Evolutionary conservation across 495 filamentous ascomycete species (phyloP).

Genomic region (Chaetomium fimeti): DNA sequence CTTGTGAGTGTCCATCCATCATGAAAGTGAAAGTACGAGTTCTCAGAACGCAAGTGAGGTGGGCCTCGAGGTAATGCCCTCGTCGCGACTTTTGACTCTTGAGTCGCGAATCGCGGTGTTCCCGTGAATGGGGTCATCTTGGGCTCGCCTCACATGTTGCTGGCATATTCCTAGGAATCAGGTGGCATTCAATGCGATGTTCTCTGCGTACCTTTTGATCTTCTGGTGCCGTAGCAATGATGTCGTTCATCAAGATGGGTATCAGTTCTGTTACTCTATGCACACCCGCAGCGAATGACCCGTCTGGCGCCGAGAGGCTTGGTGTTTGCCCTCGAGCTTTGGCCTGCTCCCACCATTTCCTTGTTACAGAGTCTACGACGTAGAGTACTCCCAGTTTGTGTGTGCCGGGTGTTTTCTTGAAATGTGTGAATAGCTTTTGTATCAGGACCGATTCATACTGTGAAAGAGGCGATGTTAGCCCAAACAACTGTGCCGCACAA

Average conservation of each 20-base stretch:
- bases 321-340: slow-evolving; percentile 75
- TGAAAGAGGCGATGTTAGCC: slow-evolving; percentile 34
- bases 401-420: slow-evolving; percentile 90
- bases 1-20: slow-evolving; percentile 43
- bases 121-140: not conserved
- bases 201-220: slow-evolving; percentile 93
- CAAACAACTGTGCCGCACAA: slow-evolving; percentile 18
- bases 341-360: slow-evolving; percentile 96
- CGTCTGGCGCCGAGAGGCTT: slow-evolving; percentile 73
- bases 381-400: slow-evolving; percentile 99
- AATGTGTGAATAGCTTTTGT: slow-evolving; percentile 93
- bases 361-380: slow-evolving; percentile 99
- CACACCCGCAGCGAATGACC: slow-evolving; percentile 91
- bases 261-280: slow-evolving; percentile 95
- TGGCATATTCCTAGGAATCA: slow-evolving; percentile 9
- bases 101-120: too few species aligned
- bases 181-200: slow-evolving; percentile 21
- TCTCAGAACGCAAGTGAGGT: slow-evolving; percentile 14
- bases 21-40: slow-evolving; percentile 18
- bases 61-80: not conserved
- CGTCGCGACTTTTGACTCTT: not conserved
- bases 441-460: slow-evolving; percentile 95
- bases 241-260: slow-evolving; percentile 92
- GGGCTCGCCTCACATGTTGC: slow-evolving; percentile 11
- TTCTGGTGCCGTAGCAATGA: slow-evolving; percentile 80